Percentiles rank a stretch among this genome's conserved stretches.
Evolutionary conservation across 352 stramenopile species (phyloP).

Genomic region (Phytophthora niederhauseri): DNA sequence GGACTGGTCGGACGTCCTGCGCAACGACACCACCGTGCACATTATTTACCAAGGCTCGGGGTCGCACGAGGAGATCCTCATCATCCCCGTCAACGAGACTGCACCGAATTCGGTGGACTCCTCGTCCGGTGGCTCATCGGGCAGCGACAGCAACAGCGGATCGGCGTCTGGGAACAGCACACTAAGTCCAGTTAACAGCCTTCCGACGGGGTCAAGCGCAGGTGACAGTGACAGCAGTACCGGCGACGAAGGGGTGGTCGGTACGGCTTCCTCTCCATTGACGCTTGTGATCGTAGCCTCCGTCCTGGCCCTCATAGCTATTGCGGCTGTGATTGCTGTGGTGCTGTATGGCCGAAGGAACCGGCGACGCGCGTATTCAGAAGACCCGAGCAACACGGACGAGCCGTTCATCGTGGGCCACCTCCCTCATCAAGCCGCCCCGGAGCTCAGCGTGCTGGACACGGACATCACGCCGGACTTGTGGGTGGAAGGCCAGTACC

Average conservation of each 20-base stretch:
- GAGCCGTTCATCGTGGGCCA: conserved; percentile 38
- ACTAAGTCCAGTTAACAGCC: conserved; percentile 22
- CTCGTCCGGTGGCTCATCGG: conserved; percentile 21
- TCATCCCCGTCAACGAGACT: conserved; percentile 34
- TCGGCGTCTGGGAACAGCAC: conserved; percentile 20
- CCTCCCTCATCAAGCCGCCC: conserved; percentile 27
- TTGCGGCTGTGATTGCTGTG: conserved; percentile 34
- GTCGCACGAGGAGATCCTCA: conserved; percentile 39
- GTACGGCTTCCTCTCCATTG: conserved; percentile 26
- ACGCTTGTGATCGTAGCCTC: conserved; percentile 36
- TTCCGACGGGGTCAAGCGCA: conserved; percentile 32
- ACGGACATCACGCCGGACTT: conserved; percentile 39
- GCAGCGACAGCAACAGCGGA: conserved; percentile 14
- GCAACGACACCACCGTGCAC: conserved; percentile 47
- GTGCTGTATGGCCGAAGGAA: conserved; percentile 37
- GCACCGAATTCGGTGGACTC: conserved; percentile 14
- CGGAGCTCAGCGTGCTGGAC: conserved; percentile 37
- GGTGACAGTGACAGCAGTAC: conserved; percentile 23
- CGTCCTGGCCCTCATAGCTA: conserved; percentile 29
- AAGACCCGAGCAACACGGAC: conserved; percentile 25
- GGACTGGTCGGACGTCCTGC: conserved; percentile 45
- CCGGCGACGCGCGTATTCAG: conserved; percentile 23
- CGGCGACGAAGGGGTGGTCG: conserved; percentile 9
- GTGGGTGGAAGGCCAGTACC: conserved; percentile 40
- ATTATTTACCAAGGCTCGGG: conserved; percentile 49